Percentiles rank a stretch among this genome's conserved stretches.
These are phyloP conservation scores for Comarum palustre DNA, from an alignment of 306 rosid species.

Conservation along the genomic window DNA sequence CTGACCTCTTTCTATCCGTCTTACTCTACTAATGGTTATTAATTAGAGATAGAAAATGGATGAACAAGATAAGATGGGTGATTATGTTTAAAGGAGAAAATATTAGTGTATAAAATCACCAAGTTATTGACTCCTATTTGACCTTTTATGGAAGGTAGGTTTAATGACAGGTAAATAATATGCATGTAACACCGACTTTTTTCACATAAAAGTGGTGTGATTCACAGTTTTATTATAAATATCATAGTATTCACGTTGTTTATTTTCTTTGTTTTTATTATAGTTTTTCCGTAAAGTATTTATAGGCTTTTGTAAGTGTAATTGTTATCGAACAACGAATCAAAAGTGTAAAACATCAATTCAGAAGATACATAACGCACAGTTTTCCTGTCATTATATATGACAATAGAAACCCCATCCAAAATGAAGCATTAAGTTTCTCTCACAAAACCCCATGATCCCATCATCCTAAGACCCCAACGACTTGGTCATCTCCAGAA, in stretches of 20 bases:
- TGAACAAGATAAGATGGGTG: not conserved
- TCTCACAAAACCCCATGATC: too few relatives aligned
- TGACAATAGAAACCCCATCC: not conserved
- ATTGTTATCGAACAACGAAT: accelerated
- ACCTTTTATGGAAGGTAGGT: not conserved
- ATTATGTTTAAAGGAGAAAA: not conserved
- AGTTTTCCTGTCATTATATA: not conserved
- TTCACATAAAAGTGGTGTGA: too few relatives aligned
- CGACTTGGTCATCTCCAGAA: not conserved
- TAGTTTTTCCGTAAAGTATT: not conserved
- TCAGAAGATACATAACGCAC: too few relatives aligned
- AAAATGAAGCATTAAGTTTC: not conserved
- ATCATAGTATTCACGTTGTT: not conserved
- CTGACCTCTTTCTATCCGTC: not conserved
- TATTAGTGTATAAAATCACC: too few relatives aligned
- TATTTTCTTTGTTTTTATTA: not conserved
- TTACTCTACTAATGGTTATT: not conserved
- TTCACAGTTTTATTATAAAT: not conserved
- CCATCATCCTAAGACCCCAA: too few relatives aligned
- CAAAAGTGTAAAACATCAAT: too few relatives aligned
- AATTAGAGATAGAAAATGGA: not conserved
- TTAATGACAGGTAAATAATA: not conserved
- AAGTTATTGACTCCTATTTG: not conserved
- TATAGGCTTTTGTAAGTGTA: not conserved
- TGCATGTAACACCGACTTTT: not conserved